These are phyloP conservation scores for Articulospora tetracladia DNA, from an alignment of 495 filamentous ascomycete genomes.

Conservation along the genomic window DNA sequence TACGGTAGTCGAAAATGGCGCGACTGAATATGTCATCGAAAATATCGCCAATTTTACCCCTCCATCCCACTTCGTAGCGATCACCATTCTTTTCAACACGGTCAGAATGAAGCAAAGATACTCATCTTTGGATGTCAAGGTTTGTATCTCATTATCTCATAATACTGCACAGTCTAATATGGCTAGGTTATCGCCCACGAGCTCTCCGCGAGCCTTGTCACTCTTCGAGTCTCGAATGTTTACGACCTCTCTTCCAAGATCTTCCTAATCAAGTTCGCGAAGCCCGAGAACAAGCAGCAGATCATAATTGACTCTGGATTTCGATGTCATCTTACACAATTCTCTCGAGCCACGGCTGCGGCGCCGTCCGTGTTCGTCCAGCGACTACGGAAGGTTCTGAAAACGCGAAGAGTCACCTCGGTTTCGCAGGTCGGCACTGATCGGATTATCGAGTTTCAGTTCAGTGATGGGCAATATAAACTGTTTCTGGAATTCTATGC, in stretches of 20 bases:
- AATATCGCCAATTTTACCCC: constrained; percentile 1
- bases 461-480: constrained; percentile 84
- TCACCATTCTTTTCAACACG: background rate
- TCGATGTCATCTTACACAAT: constrained; percentile 89
- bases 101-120: constrained; percentile 93
- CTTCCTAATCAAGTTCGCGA: constrained; percentile 89
- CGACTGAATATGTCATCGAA: constrained; percentile 7
- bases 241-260: constrained; percentile 87
- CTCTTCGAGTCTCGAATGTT: constrained; percentile 83
- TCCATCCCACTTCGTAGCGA: constrained; percentile 19
- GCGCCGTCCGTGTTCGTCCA: constrained; percentile 80
- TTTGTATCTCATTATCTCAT: background rate
- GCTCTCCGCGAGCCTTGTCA: constrained; percentile 68
- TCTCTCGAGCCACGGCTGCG: constrained; percentile 77
- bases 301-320: constrained; percentile 93
- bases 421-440: constrained; percentile 89
- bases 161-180: constrained; percentile 16
- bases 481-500: constrained; percentile 96
- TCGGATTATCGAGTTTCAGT: constrained; percentile 85
- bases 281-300: constrained; percentile 80
- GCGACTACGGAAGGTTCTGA: constrained; percentile 79
- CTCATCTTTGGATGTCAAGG: constrained; percentile 44
- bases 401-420: constrained; percentile 76
- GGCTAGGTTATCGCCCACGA: constrained; percentile 86
- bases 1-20: background rate